phyloP scores from a whole-genome alignment of 495 filamentous ascomycete species.

The Penicillium bialowiezense region DNA sequence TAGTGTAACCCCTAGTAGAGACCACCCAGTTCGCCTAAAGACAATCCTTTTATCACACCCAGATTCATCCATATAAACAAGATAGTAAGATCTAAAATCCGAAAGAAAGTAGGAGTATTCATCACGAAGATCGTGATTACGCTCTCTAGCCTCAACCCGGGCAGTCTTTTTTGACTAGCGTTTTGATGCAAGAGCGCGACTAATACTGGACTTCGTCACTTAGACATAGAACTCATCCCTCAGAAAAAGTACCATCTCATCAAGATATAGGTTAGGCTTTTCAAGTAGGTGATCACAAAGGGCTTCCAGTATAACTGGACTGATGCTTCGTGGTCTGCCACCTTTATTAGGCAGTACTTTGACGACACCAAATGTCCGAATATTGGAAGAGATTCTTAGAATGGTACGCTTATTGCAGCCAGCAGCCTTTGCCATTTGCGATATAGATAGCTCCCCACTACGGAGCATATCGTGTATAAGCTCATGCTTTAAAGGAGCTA shows the following conservation, averaged over 20 bases:
- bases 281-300: constrained; percentile 16
- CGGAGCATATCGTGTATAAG: neutral
- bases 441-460: neutral
- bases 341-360: neutral
- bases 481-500: neutral
- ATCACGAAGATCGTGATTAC: constrained; percentile 30
- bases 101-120: constrained; percentile 30
- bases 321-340: constrained; percentile 8
- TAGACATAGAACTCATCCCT: constrained; percentile 12
- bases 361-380: constrained; percentile 17
- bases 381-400: constrained; percentile 18
- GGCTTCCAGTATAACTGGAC: constrained; percentile 17
- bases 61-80: neutral
- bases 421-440: constrained; percentile 18
- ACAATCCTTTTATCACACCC: constrained; percentile 28
- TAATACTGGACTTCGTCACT: constrained; percentile 14
- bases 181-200: neutral
- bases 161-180: constrained; percentile 11
- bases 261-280: constrained; percentile 17
- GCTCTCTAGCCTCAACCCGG: constrained; percentile 2
- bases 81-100: constrained; percentile 13
- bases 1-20: constrained; percentile 20
- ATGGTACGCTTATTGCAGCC: constrained; percentile 19
- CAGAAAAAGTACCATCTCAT: constrained; percentile 18
- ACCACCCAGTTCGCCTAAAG: constrained; percentile 24